Evolutionary conservation across 2,329 filamentous ascomycete species (phyloP).

Genomic region (Botrytis tulipae): DNA sequence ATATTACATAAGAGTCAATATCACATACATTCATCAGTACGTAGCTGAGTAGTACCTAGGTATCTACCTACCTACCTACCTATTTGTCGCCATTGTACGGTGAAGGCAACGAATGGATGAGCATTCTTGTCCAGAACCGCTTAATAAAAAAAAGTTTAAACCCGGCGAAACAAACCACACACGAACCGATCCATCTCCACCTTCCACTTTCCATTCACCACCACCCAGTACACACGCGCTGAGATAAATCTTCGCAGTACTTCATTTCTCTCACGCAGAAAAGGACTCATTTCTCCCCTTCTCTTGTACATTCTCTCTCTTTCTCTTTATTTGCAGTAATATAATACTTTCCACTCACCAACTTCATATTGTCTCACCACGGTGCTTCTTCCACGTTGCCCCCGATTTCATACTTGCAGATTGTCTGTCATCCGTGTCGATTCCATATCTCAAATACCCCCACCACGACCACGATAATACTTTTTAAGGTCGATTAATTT

Average conservation of each 20-base stretch:
- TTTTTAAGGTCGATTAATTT: slow-evolving; percentile 18
- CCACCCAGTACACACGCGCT: slow-evolving; percentile 8
- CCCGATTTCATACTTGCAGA: slow-evolving; percentile 2
- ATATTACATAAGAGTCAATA: not conserved
- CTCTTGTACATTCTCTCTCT: slow-evolving; percentile 10
- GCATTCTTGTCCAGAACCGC: not conserved
- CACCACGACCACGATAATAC: slow-evolving; percentile 20
- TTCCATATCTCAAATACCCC: slow-evolving; percentile 16
- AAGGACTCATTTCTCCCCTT: not conserved
- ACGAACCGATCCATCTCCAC: not conserved
- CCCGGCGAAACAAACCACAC: not conserved
- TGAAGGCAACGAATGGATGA: not conserved
- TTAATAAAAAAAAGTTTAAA: not conserved
- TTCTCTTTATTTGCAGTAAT: not conserved
- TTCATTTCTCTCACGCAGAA: not conserved
- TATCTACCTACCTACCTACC: not conserved
- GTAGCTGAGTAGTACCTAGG: not conserved
- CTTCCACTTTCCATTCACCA: slow-evolving; percentile 7
- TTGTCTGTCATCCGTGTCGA: slow-evolving; percentile 13
- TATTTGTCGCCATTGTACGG: not conserved
- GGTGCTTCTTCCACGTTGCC: slow-evolving; percentile 13
- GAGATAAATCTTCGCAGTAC: slow-evolving; percentile 16
- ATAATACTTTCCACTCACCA: slow-evolving; percentile 8
- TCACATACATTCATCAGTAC: not conserved
- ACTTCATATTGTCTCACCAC: slow-evolving; percentile 8